A percentile compares a stretch with the other conserved stretches of the same genome.
These are phyloP conservation scores for Cucurbita pepo DNA, from an alignment of 306 rosid species.

Conservation along the genomic window DNA sequence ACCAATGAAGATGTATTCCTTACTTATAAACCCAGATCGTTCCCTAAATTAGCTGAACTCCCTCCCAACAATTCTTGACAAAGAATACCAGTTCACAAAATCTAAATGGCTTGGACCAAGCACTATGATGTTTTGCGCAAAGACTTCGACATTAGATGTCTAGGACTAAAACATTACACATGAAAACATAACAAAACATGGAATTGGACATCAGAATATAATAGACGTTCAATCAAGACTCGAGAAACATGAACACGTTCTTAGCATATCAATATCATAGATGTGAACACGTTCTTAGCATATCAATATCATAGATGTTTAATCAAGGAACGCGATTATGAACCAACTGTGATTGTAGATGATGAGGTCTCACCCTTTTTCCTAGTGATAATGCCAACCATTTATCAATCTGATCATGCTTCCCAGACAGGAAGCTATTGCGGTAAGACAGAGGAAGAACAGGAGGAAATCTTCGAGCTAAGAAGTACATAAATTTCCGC, in stretches of 20 bases:
- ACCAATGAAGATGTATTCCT: too few species aligned
- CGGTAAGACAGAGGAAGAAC: constrained; percentile 53
- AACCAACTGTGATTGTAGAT: not conserved
- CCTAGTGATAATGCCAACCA: constrained; percentile 86
- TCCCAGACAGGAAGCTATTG: constrained; percentile 79
- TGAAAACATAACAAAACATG: not conserved
- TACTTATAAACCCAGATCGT: too few species aligned
- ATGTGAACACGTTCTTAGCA: not conserved
- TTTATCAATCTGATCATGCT: constrained; percentile 68
- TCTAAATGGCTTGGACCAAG: not conserved
- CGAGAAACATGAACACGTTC: not conserved
- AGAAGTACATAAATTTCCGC: constrained; percentile 51
- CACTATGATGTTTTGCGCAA: not conserved
- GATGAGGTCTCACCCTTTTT: constrained; percentile 50
- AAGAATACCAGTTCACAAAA: not conserved
- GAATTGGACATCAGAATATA: not conserved
- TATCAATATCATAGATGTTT: not conserved
- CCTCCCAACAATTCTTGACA: not conserved
- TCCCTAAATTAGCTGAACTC: too few species aligned
- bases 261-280: not conserved
- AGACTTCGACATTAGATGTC: not conserved
- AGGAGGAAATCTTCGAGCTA: constrained; percentile 56
- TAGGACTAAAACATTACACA: not conserved
- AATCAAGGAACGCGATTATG: not conserved
- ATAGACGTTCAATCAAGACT: not conserved